Base-by-base conservation (phyloP, 2,329 filamentous ascomycete species). In the Alternaria arbusti region DNA sequence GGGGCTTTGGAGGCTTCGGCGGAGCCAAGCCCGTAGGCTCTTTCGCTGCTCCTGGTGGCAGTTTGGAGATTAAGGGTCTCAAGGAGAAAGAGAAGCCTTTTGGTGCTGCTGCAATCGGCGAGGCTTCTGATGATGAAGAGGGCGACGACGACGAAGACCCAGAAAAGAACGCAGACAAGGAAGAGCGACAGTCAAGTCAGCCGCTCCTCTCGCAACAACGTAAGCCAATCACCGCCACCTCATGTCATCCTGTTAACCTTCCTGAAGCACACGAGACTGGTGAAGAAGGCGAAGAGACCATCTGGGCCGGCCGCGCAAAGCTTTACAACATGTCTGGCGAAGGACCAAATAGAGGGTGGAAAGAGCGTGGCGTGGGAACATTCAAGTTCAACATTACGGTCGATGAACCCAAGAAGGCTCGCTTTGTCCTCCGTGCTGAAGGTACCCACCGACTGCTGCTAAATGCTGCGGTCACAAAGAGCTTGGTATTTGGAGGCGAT, bases 391-490 rank as follows among this genome's bases (percentile, higher is more conserved):
- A 97, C 73, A 65, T 77, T 32, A 75, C 69, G 12, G 68, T 70
- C 9, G 70, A 76, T 13, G 69, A 71, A 20, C 79, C 68, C 63
- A 88, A 60, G 59, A 84, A 83, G 64, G 87, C 90, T 23, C 91
- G 95, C 45, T 87, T 98, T 69, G 87, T 98, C 65, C 94, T 97
- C 89, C 90, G 95, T 17, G 93, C 96, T 70, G 94, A 97, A 74
- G 93, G 94, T 64, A 96, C 93, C 1, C 89, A 94, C 73, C 88
- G 93, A 22, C 89, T 98, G 57, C 90, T 97, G 65, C 84, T 98
- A 54, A 98, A 98, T 81, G 93, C 91, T 1, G 88, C 90, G 1
- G 86, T 98, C 63, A 87, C 93, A 63, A 90, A 92, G 61, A 88
- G 89, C 6, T 91, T 96, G 87, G 88, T 89, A 47, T 93, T 96